phyloP scores from a whole-genome alignment of 495 filamentous ascomycete species.

The Podospora pseudocomata region DNA sequence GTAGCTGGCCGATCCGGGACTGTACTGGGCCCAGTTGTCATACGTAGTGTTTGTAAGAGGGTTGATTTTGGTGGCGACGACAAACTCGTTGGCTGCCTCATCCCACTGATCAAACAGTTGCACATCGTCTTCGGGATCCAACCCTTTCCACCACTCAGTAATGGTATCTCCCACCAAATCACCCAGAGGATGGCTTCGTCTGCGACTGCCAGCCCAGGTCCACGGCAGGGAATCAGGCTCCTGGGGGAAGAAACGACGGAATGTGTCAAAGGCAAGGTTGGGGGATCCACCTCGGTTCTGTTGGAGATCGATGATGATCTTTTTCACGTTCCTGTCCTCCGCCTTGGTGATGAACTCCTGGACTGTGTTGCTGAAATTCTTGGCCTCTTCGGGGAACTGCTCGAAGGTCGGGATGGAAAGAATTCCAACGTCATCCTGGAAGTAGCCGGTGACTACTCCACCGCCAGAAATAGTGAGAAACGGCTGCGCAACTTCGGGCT shows the following conservation, averaged over 20 bases:
- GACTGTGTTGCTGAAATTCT: constrained; percentile 38
- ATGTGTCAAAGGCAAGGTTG: constrained; percentile 44
- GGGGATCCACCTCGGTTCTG: constrained; percentile 35
- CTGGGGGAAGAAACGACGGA: constrained; percentile 53
- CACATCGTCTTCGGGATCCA: constrained; percentile 14
- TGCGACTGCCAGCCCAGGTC: constrained; percentile 43
- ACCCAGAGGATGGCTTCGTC: constrained; percentile 40
- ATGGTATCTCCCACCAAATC: constrained; percentile 44
- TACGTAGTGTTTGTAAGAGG: constrained; percentile 46
- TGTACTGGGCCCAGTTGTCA: constrained; percentile 50
- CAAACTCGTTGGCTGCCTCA: constrained; percentile 35
- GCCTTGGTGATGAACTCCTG: constrained; percentile 40
- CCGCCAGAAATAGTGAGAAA: constrained; percentile 33
- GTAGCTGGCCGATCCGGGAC: constrained; percentile 42
- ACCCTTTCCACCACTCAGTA: constrained; percentile 30
- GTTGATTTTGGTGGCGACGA: constrained; percentile 41
- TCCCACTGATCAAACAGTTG: background rate
- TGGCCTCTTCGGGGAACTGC: constrained; percentile 28
- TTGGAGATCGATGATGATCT: constrained; percentile 52
- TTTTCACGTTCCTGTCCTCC: constrained; percentile 36
- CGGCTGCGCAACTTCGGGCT: constrained; percentile 33
- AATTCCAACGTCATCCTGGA: constrained; percentile 45
- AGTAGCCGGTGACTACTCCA: constrained; percentile 42
- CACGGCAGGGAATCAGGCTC: constrained; percentile 19
- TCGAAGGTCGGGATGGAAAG: constrained; percentile 51